Evolutionary conservation across 768 basidiomycete species (phyloP).

Genomic region (Pleurotus citrinopileatus): DNA sequence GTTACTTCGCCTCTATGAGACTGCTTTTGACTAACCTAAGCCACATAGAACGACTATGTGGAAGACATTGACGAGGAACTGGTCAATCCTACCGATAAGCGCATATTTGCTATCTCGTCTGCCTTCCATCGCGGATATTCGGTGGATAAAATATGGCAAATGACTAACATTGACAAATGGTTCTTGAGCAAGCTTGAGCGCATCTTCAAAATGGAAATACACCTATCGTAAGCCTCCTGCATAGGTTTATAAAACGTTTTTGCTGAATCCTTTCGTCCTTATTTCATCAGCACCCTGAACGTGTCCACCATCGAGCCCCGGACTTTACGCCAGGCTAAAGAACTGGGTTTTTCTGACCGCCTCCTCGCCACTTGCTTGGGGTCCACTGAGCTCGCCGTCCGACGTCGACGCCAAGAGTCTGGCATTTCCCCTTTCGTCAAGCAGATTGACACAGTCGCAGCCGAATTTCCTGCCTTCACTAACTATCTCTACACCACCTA

Average conservation of each 20-base stretch:
- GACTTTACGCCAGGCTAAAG: constrained; percentile 80
- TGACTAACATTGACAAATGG: constrained; percentile 99
- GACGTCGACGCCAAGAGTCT: constrained; percentile 81
- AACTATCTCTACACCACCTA: constrained; percentile 99
- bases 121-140: constrained; percentile 92
- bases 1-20: constrained; percentile 4
- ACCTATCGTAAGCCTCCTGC: constrained; percentile 54
- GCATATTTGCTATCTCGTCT: constrained; percentile 93
- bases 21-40: not conserved
- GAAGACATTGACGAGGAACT: constrained; percentile 94
- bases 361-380: constrained; percentile 81
- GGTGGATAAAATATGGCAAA: constrained; percentile 94
- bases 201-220: constrained; percentile 79
- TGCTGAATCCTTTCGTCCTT: constrained; percentile 9
- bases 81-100: constrained; percentile 92
- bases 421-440: constrained; percentile 90
- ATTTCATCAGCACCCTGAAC: constrained; percentile 48
- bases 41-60: constrained; percentile 74
- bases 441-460: constrained; percentile 98
- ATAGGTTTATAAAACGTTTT: no score
- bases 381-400: constrained; percentile 92
- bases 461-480: constrained; percentile 97
- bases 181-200: constrained; percentile 88
- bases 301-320: constrained; percentile 60
- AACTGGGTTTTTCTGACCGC: constrained; percentile 94